phyloP scores from a whole-genome alignment of 371 early-diverging fungal genomes.

The Mucor saturninus region DNA sequence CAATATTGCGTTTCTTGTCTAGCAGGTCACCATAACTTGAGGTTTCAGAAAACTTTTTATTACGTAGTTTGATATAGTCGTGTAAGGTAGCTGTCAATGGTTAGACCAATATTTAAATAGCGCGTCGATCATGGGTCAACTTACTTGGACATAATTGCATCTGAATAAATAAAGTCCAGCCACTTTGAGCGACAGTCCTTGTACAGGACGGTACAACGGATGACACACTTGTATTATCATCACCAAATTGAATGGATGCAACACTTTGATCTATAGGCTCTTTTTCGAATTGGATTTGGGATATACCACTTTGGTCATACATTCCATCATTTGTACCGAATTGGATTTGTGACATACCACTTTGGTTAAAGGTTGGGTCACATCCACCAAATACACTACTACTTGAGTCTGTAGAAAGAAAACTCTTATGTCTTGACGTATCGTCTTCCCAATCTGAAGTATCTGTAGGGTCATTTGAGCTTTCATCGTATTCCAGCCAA shows the following conservation, averaged over 20 bases:
- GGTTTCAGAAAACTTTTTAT: conserved; percentile 19
- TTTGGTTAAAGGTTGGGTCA: conserved; percentile 27
- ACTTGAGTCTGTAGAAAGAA: not conserved
- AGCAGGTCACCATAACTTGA: conserved; percentile 22
- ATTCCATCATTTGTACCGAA: conserved; percentile 16
- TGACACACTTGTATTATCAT: not conserved
- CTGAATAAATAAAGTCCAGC: conserved; percentile 67
- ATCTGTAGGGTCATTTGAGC: conserved; percentile 17
- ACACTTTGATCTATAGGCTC: too few species aligned
- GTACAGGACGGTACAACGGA: not conserved
- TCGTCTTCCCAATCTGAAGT: conserved; percentile 7
- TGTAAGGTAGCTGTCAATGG: conserved; percentile 39
- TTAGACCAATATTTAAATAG: not conserved
- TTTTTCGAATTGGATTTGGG: too few species aligned
- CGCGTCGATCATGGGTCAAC: not conserved
- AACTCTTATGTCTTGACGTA: not conserved
- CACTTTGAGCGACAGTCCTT: not conserved
- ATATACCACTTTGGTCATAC: too few species aligned
- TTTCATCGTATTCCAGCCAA: conserved; percentile 80
- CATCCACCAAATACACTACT: conserved; percentile 20
- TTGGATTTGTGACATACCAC: conserved; percentile 26
- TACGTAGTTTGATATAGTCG: conserved; percentile 48
- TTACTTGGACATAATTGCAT: conserved; percentile 85
- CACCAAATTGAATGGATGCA: not conserved
- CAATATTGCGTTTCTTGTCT: conserved; percentile 51